Conservation (phyloP, 2,329 filamentous ascomycete genomes). For the Ilyonectria mors-panacis region DNA sequence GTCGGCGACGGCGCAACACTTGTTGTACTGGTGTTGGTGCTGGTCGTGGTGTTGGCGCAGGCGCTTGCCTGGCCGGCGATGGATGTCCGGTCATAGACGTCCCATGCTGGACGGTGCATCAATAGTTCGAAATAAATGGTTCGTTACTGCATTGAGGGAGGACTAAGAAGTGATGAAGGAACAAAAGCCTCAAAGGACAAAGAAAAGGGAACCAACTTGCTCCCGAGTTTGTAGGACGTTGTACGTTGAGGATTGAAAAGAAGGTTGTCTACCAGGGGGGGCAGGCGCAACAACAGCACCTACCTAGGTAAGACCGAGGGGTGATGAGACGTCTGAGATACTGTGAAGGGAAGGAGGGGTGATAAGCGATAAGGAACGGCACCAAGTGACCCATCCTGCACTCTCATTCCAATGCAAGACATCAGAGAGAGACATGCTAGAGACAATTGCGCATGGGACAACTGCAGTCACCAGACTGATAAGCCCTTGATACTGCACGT, state of each 20-base stretch:
- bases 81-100: constrained; percentile 20
- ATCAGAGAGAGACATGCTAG: not conserved
- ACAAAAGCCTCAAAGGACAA: not conserved
- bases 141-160: not conserved
- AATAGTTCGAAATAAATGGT: not conserved
- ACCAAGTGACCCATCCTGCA: constrained; percentile 14
- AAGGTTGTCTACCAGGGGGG: not conserved
- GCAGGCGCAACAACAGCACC: constrained; percentile 6
- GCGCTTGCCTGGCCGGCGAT: constrained; percentile 11
- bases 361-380: constrained; percentile 36
- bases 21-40: not conserved
- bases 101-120: constrained; percentile 7
- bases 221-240: not conserved
- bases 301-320: not conserved
- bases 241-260: not conserved
- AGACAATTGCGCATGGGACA: constrained; percentile 7
- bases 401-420: constrained; percentile 15
- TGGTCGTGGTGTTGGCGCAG: constrained; percentile 6
- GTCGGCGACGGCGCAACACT: constrained; percentile 20
- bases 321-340: constrained; percentile 14
- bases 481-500: not conserved
- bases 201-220: not conserved
- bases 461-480: constrained; percentile 6
- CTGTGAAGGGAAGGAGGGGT: constrained; percentile 34
- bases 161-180: not conserved